Conservation (phyloP, 2,329 filamentous ascomycete species). For the Ophiocordyceps camponoti-rufipedis region DNA sequence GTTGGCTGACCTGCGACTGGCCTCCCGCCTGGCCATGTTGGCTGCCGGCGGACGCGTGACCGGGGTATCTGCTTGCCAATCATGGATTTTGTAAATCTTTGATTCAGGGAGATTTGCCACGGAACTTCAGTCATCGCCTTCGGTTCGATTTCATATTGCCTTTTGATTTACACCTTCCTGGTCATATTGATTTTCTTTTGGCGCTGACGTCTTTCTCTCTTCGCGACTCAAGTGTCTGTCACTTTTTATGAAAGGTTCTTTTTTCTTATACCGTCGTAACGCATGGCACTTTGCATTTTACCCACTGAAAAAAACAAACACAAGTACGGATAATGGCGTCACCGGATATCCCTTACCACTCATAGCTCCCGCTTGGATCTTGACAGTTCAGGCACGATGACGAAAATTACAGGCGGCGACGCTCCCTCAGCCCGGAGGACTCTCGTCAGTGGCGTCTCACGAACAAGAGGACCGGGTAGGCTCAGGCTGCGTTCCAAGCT, state of each 20-base stretch:
- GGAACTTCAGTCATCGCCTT: background rate
- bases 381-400: background rate
- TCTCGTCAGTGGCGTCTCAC: background rate
- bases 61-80: background rate
- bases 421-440: background rate
- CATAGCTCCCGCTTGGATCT: constrained; percentile 2
- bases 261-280: constrained; percentile 7
- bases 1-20: background rate
- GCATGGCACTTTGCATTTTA: constrained; percentile 10
- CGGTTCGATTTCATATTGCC: background rate
- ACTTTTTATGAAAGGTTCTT: constrained; percentile 12
- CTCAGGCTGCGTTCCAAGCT: constrained; percentile 4
- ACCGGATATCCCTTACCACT: constrained; percentile 8
- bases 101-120: background rate
- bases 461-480: background rate
- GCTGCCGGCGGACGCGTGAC: background rate
- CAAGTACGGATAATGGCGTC: constrained; percentile 11
- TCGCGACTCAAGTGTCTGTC: constrained; percentile 1
- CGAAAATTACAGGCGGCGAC: background rate
- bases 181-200: background rate
- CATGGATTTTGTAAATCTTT: background rate
- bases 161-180: background rate
- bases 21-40: background rate
- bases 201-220: background rate
- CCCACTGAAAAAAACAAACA: background rate